Evolutionary conservation across 805 yeast genomes (phyloP), one percentile per base, ranked within the genome.

Genomic region (Lipomyces orientalis): DNA sequence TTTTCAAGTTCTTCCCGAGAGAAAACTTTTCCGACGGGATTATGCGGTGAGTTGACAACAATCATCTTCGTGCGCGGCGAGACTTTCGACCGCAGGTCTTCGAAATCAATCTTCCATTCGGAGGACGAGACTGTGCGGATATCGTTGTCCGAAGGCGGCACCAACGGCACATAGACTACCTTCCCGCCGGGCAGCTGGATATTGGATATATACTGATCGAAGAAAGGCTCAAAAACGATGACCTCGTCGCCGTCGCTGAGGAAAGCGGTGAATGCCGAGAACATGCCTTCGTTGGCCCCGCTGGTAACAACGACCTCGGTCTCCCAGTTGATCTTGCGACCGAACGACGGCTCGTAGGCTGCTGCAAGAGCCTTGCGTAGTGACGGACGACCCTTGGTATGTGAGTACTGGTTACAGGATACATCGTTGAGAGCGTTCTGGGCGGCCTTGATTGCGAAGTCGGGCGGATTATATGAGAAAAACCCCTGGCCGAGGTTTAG

Each of bases 401-500:
- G 97, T 2, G 98, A 91, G 76, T 95, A 95, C 79, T 95, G 99
- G 79, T 95, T 95, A 77, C 86, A 86, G 66, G 88, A 83, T 2
- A 98, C 89, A 43, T 81, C 82, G 64, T 86, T 88, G 57, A 93
- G 82, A 0, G 97, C 94, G 55, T 84, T 83, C 71, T 87, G 86
- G 19, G 94, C 96, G 6, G 97, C 96, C 10, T 87, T 84, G 67
- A 90, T 82, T 16, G 97, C 97, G 79, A 95, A 95, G n/a, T 87
- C 85, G 0, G 99, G 99, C 2, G 99, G 99, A 37, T 93, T 86
- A 78, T 94, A 95, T 1, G 97, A 92, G 82, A 95, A 95, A 80
- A 95, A 95, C 1, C 99, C 99, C 79, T 95, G 99, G 43, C 99
- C 99, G 66, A 95, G 84, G 75, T 95, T 95, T 68, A 89, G 88